phyloP scores from a whole-genome alignment of 257 asterid species.

The Przewalskia tangutica region DNA sequence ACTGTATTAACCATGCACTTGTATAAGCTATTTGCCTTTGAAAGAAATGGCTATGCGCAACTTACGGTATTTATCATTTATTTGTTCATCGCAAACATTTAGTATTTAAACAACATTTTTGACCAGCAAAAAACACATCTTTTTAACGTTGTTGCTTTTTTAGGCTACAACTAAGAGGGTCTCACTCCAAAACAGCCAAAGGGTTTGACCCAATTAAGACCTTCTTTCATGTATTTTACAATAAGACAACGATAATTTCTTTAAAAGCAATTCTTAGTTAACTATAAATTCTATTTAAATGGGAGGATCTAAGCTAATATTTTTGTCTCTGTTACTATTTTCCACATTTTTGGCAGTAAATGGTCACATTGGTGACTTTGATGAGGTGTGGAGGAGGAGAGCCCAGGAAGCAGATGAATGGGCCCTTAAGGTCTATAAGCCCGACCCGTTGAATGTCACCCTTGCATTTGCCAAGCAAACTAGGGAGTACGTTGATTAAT shows the following conservation, averaged over 20 bases:
- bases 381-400: conserved; percentile 35
- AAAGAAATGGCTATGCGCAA: background rate
- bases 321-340: conserved; percentile 11
- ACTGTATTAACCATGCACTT: background rate
- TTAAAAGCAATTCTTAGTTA: too few relatives aligned
- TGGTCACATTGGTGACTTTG: conserved; percentile 25
- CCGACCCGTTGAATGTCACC: conserved; percentile 37
- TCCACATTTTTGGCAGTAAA: conserved; percentile 18
- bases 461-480: conserved; percentile 28
- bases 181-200: background rate
- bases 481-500: conserved; percentile 14
- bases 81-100: background rate
- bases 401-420: conserved; percentile 45
- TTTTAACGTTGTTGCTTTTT: background rate
- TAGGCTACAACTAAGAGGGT: conserved; percentile 9
- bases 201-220: conserved; percentile 28
- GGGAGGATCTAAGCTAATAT: conserved; percentile 5
- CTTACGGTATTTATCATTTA: background rate
- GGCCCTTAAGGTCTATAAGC: conserved; percentile 34
- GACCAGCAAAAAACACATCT: background rate
- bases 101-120: conserved; percentile 14
- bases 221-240: background rate
- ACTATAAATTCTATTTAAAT: background rate
- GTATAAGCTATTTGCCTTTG: background rate
- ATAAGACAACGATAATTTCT: background rate